phyloP scores from a whole-genome alignment of 2,329 filamentous ascomycete species.

The Talaromyces sp. region DNA sequence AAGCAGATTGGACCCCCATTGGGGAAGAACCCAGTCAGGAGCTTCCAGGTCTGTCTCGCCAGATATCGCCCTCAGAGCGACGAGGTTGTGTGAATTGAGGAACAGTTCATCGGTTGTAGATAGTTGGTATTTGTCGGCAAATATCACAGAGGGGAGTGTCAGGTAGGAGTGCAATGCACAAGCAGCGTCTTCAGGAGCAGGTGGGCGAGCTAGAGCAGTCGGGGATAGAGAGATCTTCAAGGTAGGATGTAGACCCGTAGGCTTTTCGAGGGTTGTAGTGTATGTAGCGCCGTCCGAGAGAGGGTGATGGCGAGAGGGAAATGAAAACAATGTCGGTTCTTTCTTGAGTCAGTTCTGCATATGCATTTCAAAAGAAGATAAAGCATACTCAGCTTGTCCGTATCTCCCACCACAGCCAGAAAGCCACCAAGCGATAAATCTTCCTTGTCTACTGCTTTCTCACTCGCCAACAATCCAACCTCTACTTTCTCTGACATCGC shows the following conservation, averaged over 20 bases:
- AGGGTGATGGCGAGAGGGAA: constrained; percentile 70
- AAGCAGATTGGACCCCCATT: constrained; percentile 75
- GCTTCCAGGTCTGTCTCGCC: constrained; percentile 85
- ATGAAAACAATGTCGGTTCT: constrained; percentile 75
- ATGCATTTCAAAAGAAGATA: not conserved
- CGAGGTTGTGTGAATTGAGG: constrained; percentile 72
- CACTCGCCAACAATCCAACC: constrained; percentile 68
- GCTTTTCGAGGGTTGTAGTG: constrained; percentile 57
- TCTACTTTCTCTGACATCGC: constrained; percentile 56
- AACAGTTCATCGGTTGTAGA: constrained; percentile 56
- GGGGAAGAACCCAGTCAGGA: constrained; percentile 68
- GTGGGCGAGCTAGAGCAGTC: constrained; percentile 43
- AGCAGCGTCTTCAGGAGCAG: constrained; percentile 41
- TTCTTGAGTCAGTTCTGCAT: constrained; percentile 8
- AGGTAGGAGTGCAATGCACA: constrained; percentile 76
- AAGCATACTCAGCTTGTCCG: constrained; percentile 56
- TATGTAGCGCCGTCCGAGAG: constrained; percentile 50
- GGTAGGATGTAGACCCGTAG: constrained; percentile 78
- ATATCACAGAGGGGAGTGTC: constrained; percentile 73
- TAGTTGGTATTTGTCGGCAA: constrained; percentile 84
- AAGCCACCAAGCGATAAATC: constrained; percentile 75
- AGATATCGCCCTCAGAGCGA: constrained; percentile 60
- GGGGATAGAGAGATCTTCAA: constrained; percentile 60
- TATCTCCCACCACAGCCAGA: constrained; percentile 70
- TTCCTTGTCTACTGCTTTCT: constrained; percentile 54